phyloP scores from a whole-genome alignment of 257 asterid genomes.

The Handroanthus guayacan region DNA sequence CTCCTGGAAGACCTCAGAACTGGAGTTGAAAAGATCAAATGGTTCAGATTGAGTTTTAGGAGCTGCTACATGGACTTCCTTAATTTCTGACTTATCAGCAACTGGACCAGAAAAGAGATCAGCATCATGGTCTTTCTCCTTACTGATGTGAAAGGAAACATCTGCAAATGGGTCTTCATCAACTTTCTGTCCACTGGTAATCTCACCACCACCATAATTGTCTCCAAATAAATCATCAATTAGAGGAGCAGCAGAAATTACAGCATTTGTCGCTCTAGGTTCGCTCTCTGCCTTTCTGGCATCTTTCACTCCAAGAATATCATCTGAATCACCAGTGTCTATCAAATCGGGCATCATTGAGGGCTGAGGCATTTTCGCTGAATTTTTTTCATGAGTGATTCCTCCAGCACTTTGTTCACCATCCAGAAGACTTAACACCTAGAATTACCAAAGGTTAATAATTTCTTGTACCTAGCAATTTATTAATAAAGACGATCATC shows the following conservation, averaged over 20 bases:
- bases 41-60: constrained; percentile 56
- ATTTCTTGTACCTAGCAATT: constrained; percentile 15
- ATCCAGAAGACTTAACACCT: constrained; percentile 81
- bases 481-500: constrained; percentile 23
- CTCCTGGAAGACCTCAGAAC: constrained; percentile 51
- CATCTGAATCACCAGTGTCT: constrained; percentile 77
- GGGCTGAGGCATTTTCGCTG: constrained; percentile 59
- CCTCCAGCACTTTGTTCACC: constrained; percentile 60
- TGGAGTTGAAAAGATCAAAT: constrained; percentile 67
- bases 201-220: constrained; percentile 46
- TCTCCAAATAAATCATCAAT: constrained; percentile 80
- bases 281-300: constrained; percentile 45
- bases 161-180: constrained; percentile 97
- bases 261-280: constrained; percentile 44
- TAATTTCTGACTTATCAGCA: constrained; percentile 50
- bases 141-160: constrained; percentile 75
- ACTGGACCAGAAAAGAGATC: constrained; percentile 77
- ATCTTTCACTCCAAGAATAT: constrained; percentile 57
- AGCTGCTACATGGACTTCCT: constrained; percentile 46
- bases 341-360: constrained; percentile 80
- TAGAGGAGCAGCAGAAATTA: constrained; percentile 61
- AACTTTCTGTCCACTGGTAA: constrained; percentile 48
- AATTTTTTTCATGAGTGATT: constrained; percentile 46
- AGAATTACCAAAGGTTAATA: constrained; percentile 27
- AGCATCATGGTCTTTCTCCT: constrained; percentile 52